phyloP scores from a whole-genome alignment of 2,329 filamentous ascomycete species.

The Aspergillus pseudoglaucus region DNA sequence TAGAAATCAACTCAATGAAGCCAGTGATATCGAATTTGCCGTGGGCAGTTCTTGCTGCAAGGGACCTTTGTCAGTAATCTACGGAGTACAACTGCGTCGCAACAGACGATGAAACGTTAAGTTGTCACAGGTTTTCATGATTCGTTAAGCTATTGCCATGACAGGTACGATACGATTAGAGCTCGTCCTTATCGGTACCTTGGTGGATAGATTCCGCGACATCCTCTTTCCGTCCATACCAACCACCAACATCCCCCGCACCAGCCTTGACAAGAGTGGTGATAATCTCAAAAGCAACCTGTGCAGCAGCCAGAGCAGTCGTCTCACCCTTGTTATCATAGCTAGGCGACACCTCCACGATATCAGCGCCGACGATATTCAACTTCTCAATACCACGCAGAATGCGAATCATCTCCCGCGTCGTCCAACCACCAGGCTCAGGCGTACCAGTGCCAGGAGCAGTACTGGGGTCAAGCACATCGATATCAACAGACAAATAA shows the following conservation, averaged over 20 bases:
- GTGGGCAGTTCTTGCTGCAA: background rate
- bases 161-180: conserved; percentile 5
- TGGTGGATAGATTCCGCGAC: conserved; percentile 12
- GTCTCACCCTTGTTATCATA: conserved; percentile 76
- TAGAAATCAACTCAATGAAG: conserved; percentile 3
- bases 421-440: conserved; percentile 87
- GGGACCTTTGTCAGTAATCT: too few relatives aligned
- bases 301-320: conserved; percentile 74
- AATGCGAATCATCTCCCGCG: conserved; percentile 76
- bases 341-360: conserved; percentile 81
- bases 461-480: conserved; percentile 68
- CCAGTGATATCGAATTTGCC: background rate
- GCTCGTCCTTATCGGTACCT: conserved; percentile 21
- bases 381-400: conserved; percentile 72
- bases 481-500: conserved; percentile 75
- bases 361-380: conserved; percentile 82
- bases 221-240: conserved; percentile 31
- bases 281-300: conserved; percentile 80
- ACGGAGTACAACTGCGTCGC: too few relatives aligned
- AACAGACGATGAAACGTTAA: too few relatives aligned
- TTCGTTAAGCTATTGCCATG: conserved; percentile 9
- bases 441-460: conserved; percentile 77
- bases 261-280: conserved; percentile 51
- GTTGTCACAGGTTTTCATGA: background rate
- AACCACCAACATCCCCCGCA: conserved; percentile 32